phyloP scores from a whole-genome alignment of 2,329 filamentous ascomycete genomes.

The Beauveria pseudobassiana region DNA sequence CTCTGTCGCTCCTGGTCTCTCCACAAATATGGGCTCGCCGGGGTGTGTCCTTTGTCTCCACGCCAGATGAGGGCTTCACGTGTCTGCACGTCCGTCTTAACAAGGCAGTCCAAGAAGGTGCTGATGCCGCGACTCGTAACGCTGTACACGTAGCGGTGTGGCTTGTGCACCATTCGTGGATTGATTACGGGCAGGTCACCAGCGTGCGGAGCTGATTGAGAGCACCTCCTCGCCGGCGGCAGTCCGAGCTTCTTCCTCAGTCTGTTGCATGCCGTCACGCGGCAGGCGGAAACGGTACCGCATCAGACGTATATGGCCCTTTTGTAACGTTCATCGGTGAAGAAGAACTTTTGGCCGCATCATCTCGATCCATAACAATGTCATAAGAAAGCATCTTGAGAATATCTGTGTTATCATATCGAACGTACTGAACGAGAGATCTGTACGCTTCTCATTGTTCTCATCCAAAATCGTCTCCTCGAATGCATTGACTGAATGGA shows the following conservation, averaged over 20 bases:
- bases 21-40: constrained; percentile 62
- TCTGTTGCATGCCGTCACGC: background rate
- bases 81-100: constrained; percentile 56
- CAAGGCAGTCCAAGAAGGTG: constrained; percentile 53
- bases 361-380: constrained; percentile 49
- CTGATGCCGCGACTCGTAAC: constrained; percentile 48
- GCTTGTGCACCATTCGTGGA: constrained; percentile 41
- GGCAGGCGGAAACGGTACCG: constrained; percentile 37
- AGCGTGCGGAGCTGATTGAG: constrained; percentile 43
- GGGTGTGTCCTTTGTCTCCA: constrained; percentile 50
- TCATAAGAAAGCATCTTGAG: constrained; percentile 64
- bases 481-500: constrained; percentile 73
- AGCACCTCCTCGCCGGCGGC: constrained; percentile 28
- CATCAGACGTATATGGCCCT: constrained; percentile 30
- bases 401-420: constrained; percentile 58
- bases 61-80: constrained; percentile 49
- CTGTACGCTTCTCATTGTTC: constrained; percentile 21
- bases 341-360: constrained; percentile 36
- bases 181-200: constrained; percentile 64
- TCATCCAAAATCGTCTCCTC: constrained; percentile 45
- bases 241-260: constrained; percentile 12
- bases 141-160: constrained; percentile 55
- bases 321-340: constrained; percentile 32
- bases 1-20: constrained; percentile 30
- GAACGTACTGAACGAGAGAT: constrained; percentile 56